Evolutionary conservation across 257 asterid species (phyloP).

Genomic region (Petrea volubilis): DNA sequence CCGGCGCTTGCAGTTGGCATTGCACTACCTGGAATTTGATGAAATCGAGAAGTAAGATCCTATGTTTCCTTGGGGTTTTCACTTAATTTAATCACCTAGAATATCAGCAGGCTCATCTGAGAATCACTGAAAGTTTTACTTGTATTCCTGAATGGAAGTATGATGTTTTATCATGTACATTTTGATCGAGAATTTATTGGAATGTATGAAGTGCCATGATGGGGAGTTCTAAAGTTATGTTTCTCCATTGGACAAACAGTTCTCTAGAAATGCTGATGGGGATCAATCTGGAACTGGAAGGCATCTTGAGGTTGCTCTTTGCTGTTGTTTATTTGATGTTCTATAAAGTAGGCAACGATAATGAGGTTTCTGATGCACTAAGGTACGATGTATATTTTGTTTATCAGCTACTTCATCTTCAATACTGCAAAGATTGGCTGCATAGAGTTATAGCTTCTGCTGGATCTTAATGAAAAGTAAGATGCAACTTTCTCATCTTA

Average conservation of each 20-base stretch:
- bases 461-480: constrained; percentile 24
- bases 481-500: constrained; percentile 16
- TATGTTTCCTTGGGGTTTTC: constrained; percentile 2
- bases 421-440: constrained; percentile 11
- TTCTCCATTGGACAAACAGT: constrained; percentile 59
- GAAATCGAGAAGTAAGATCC: constrained; percentile 76
- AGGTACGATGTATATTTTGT: constrained; percentile 55
- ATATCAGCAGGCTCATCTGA: constrained; percentile 4
- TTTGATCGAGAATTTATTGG: constrained; percentile 23
- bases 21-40: constrained; percentile 80
- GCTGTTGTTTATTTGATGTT: constrained; percentile 79
- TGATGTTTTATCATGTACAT: constrained; percentile 10
- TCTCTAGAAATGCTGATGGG: constrained; percentile 82
- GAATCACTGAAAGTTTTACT: constrained; percentile 11
- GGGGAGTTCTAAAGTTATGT: constrained; percentile 32
- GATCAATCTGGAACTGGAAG: constrained; percentile 83
- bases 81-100: background rate
- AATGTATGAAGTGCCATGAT: constrained; percentile 16
- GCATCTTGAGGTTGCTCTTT: constrained; percentile 82
- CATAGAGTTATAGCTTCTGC: constrained; percentile 18
- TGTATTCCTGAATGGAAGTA: constrained; percentile 4
- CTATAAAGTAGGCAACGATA: constrained; percentile 63
- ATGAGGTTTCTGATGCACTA: constrained; percentile 80
- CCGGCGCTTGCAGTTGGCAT: constrained; percentile 86
- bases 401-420: constrained; percentile 8